Evolutionary conservation across 2,329 filamentous ascomycete species (phyloP), one percentile per base, ranked within the genome.

Genomic region (Ustulina deusta): DNA sequence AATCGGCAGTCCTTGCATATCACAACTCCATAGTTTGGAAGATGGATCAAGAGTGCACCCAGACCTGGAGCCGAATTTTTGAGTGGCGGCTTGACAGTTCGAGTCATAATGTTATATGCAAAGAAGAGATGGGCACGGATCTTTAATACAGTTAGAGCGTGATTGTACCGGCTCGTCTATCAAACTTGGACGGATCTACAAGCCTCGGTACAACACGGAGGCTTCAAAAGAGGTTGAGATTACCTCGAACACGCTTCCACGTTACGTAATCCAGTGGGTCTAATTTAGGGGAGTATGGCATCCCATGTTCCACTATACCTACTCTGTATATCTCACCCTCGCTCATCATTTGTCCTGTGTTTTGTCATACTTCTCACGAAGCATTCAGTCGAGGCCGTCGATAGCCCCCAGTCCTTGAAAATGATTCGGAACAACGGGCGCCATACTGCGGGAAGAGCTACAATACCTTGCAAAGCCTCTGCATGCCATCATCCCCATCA

Each of bases 1-100:
- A 65, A 68, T 20, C 17, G 61, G 32, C 65, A 68, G 11, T 40
- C 40, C 61, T 65, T 68, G 42, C 65, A 68, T 49, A 68, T 61
- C 32, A 68, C 61, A 29, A 68, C 61, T 46, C 57, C 49, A 22
- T 68, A 63, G 22, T 25, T 34, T 6, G 61, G 65, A 20, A 65
- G 65, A 61, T 68, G 22, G 36, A 15, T 65, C 36, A 68, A 34
- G 15, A 68, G 34, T 34, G 42, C 61, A 13, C 65, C 61, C 4
- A 65, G 44, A 32, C 49, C 51, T 3, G 29, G 25, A 22, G 20
- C 20, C 27, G 55, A 27, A 40, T 22, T 29, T 15, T 42, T 29
- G 6, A 61, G 56, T 25, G 46, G 55, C 20, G 55, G 40, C 49
- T 65, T 68, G 22, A 40, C 22, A 27, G 56, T 49, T 57, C 61